Evolutionary conservation across 352 stramenopile genomes (phyloP).

Genomic region (Globisporangium nagaii): DNA sequence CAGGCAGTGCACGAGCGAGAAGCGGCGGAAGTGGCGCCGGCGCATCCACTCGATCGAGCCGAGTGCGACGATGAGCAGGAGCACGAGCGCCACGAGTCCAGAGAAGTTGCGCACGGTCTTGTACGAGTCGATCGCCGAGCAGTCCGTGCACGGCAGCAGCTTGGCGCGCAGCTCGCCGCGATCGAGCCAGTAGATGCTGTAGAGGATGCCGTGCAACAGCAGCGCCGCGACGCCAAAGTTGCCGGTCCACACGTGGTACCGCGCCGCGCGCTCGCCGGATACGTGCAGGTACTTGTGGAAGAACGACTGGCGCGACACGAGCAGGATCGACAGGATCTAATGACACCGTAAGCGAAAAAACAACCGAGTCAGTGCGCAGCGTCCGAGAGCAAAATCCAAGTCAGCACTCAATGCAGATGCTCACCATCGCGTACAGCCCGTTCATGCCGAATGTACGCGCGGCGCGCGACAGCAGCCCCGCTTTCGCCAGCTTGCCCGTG

Average conservation of each 20-base stretch:
- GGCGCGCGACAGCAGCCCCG: conserved; percentile 38
- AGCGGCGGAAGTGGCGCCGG: conserved; percentile 43
- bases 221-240: conserved; percentile 45
- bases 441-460: conserved; percentile 66
- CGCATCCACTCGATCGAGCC: conserved; percentile 50
- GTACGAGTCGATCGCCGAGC: conserved; percentile 41
- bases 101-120: conserved; percentile 58
- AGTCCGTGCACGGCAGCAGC: conserved; percentile 47
- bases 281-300: conserved; percentile 49
- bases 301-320: conserved; percentile 62
- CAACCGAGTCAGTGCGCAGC: background rate
- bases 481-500: conserved; percentile 62
- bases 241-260: conserved; percentile 59
- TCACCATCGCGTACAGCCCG: conserved; percentile 38
- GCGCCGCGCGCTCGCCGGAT: conserved; percentile 46
- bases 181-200: conserved; percentile 45
- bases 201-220: conserved; percentile 45
- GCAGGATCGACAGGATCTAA: conserved; percentile 46
- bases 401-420: background rate
- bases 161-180: conserved; percentile 42
- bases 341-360: background rate
- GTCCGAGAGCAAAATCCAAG: background rate
- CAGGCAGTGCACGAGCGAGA: conserved; percentile 48
- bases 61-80: conserved; percentile 31
- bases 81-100: conserved; percentile 40